Evolutionary conservation across 2,329 filamentous ascomycete genomes (phyloP), one percentile per base, ranked within the genome.

Genomic region (Sclerotinia nivalis): DNA sequence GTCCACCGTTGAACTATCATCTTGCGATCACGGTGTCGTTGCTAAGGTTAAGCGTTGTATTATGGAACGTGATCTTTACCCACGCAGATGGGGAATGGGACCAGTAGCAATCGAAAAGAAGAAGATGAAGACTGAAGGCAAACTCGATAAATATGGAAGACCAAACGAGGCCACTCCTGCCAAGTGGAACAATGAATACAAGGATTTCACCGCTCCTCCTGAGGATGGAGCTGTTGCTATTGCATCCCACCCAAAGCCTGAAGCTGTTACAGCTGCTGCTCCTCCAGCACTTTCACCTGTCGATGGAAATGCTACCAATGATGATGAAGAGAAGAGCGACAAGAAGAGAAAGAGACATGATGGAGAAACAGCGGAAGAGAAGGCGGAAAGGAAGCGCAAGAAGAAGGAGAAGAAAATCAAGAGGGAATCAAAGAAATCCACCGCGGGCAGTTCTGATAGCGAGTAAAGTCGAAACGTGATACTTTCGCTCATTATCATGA

Each of bases 21-120:
- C 93, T 47, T 98, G 96, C 82, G 94, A 98, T 80, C 96, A 99
- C 82, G 96, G 96, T 77, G 93, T 97, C 71, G 95, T 98, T 71
- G 96, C 96, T 77, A 98, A 97, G 87, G 93, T 99, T 80, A 99
- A 99, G 90, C 91, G 96, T 78, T 97, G 94, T 83, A 99, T 99
- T 82, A 99, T 99, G 96, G 96, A 99, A 87, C 92, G 96, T 77
- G 96, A 98, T 80, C 87, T 98, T 71, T 99, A 99, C 87, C 96
- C 96, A 73, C 88, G 93, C 81, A 87, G 95, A 85, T 99, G 96
- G 96, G 96, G 96, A 75, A 88, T 98, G 79, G 96, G 96, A 72
- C 95, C 96, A 67, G 90, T 95, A 71, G 96, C 96, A 64, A 84
- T 91, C 62, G 93, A 98, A 87, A 99, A 99, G 90, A 99, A 99